Evolutionary conservation across 106 monocot species (phyloP), one percentile per base, ranked within the genome.

Genomic region (Dactylorhiza incarnata): DNA sequence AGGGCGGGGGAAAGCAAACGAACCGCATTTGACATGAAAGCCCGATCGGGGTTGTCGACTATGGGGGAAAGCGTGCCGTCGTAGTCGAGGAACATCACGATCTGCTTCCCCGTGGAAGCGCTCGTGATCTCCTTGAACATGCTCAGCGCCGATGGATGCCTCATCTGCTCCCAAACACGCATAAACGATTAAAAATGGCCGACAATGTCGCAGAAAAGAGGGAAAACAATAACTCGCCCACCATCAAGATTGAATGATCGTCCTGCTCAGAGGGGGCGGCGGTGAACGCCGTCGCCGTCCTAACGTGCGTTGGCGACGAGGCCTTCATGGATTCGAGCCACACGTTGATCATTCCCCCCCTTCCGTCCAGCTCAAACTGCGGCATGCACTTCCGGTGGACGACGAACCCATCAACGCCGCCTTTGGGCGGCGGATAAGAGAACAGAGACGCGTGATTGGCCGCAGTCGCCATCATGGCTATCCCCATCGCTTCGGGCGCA

Each of bases 1-100:
- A 1, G 25, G 24, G 25, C 24, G 25, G 5, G 5, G 12, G 65
- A n/a, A n/a, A 65, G 12, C 23, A 65, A 65, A 3, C 19, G 23
- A 65, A 92, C 92, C 46, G 85, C 71, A 29, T 90, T 84, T 0
- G 90, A 84, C 86, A 90, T 93, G 81, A 86, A 93, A 23, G 93
- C 93, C 1, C 81, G 24, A 47, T 93, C 93, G 5, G 93, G 93
- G 50, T 93, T 86, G 20, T 83, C 86, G 49, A 93, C 93, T 44
- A 93, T 93, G 26, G 90, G 93, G 0, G 92, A 90, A 5, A 93
- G 86, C 26, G 93, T 93, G 19, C 90, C 93, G 52, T 93, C 93
- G 62, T 93, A 93, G 75, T 93, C 93, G 9, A 88, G 61, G 74
- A 93, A 93, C 93, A 93, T 79, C 22, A 84, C 87, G 17, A 93